Evolutionary conservation across 331 rosid genomes (phyloP).

Genomic region (Acacia concinna): DNA sequence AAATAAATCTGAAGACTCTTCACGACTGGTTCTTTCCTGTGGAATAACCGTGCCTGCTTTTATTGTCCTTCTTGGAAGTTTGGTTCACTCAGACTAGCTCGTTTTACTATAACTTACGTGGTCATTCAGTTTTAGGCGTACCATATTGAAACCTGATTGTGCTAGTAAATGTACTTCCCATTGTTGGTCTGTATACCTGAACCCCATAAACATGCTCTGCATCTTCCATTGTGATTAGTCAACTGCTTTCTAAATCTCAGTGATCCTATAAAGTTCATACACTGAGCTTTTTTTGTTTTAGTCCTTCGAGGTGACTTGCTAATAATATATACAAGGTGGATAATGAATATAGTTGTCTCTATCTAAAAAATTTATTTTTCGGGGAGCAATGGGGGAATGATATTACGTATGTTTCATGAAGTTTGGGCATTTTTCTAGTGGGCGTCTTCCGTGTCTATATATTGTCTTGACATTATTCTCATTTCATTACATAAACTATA

Average conservation of each 20-base stretch:
- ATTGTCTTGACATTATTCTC: conserved; percentile 23
- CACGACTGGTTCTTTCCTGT: background rate
- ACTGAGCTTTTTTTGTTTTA: background rate
- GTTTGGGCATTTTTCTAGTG: background rate
- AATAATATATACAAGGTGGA: background rate
- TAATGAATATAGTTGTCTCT: background rate
- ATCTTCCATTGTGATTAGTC: background rate
- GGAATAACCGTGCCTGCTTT: background rate
- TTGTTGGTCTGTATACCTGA: background rate
- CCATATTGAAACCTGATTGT: background rate
- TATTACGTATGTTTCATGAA: background rate
- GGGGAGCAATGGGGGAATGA: conserved; percentile 12
- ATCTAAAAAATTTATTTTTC: background rate
- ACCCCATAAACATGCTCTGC: background rate
- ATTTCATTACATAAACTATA: conserved; percentile 9
- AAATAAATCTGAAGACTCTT: background rate
- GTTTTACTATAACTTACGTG: background rate
- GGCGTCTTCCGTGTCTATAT: background rate
- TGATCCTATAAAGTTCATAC: background rate
- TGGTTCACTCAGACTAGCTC: conserved; percentile 4
- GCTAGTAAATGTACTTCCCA: background rate
- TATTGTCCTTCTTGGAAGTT: background rate
- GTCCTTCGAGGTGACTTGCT: conserved; percentile 1
- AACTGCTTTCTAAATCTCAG: background rate
- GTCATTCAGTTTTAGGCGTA: conserved; percentile 6